These are phyloP conservation scores for Diatrype stigma DNA, from an alignment of 2,329 filamentous ascomycete genomes.

Conservation along the genomic window DNA sequence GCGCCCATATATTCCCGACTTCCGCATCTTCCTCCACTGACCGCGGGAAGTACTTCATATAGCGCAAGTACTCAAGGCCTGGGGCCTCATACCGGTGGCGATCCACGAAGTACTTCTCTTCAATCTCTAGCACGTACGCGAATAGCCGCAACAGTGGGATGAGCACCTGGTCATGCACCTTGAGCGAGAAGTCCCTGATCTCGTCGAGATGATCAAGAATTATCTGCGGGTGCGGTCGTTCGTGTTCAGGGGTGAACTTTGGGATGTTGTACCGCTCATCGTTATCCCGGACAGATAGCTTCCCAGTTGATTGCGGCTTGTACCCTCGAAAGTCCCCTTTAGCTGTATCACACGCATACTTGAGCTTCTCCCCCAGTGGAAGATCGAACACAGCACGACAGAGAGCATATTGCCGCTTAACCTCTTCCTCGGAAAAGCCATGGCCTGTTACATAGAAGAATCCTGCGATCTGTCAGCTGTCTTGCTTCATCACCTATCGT, in stretches of 20 bases:
- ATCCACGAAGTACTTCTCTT: conserved; percentile 17
- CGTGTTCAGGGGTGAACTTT: conserved; percentile 21
- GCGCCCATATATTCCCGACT: conserved; percentile 17
- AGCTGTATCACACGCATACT: conserved; percentile 18
- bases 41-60: conserved; percentile 21
- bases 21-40: conserved; percentile 13
- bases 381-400: conserved; percentile 14
- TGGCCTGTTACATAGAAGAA: conserved; percentile 22
- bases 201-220: conserved; percentile 19
- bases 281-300: conserved; percentile 16
- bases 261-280: conserved; percentile 21
- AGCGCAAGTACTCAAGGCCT: conserved; percentile 21
- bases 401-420: conserved; percentile 11
- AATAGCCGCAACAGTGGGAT: too few species aligned
- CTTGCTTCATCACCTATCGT: not conserved
- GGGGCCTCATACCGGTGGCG: conserved; percentile 20
- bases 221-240: conserved; percentile 15
- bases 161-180: conserved; percentile 11
- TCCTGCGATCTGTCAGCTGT: conserved; percentile 7
- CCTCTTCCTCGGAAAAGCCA: conserved; percentile 13
- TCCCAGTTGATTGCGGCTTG: conserved; percentile 17
- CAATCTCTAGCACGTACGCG: conserved; percentile 16
- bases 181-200: conserved; percentile 18
- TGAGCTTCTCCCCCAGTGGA: conserved; percentile 10
- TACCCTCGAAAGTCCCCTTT: conserved; percentile 21